Conservation (phyloP, 2,329 filamentous ascomycete genomes). For the Hymenoscyphus fraxineus region DNA sequence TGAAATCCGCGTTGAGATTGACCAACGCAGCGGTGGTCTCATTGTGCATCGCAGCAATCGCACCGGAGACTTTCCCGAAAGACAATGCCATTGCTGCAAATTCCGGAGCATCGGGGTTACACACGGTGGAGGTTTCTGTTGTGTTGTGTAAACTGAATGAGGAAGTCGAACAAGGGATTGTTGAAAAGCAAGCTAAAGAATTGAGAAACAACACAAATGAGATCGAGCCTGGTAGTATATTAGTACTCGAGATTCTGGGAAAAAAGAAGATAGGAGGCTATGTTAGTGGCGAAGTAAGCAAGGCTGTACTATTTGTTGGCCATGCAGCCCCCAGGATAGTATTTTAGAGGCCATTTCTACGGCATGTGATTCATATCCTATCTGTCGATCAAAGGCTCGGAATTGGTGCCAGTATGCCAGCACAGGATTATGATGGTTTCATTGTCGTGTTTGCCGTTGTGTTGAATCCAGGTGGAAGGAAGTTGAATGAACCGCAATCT, state of each 20-base stretch:
- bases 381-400: too few relatives aligned
- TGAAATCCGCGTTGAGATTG: conserved; percentile 44
- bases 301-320: not conserved
- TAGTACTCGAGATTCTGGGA: not conserved
- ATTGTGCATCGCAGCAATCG: conserved; percentile 8
- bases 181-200: too few relatives aligned
- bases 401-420: too few relatives aligned
- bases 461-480: too few relatives aligned
- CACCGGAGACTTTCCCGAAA: not conserved
- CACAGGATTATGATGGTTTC: too few relatives aligned
- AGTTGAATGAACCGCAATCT: too few relatives aligned
- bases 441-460: too few relatives aligned
- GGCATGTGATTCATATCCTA: too few relatives aligned
- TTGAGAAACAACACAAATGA: not conserved
- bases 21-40: conserved; percentile 14
- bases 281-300: not conserved
- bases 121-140: not conserved
- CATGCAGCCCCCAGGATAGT: not conserved
- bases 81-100: not conserved
- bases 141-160: too few relatives aligned
- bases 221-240: too few relatives aligned
- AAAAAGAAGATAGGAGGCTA: not conserved
- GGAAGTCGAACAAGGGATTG: too few relatives aligned
- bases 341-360: too few relatives aligned
- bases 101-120: not conserved